Percentiles rank a stretch among this genome's conserved stretches.
Evolutionary conservation across 1,284 basidiomycete species (phyloP).

Genomic region (Leucocoprinus gongylophorus): DNA sequence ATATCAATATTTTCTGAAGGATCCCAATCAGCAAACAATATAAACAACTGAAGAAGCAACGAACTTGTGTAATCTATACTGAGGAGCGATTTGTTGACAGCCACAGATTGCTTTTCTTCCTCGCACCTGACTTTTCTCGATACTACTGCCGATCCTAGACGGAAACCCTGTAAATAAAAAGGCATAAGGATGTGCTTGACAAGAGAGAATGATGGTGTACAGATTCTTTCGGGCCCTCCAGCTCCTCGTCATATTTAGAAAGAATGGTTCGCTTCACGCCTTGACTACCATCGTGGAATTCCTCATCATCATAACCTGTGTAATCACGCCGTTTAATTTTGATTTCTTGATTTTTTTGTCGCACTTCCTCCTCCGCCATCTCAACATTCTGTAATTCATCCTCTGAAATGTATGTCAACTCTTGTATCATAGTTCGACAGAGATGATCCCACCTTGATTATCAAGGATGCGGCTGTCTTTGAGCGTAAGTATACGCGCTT

Average conservation of each 20-base stretch:
- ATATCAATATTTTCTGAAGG: slow-evolving; percentile 76
- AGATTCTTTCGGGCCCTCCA: slow-evolving; percentile 60
- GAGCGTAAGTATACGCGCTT: slow-evolving; percentile 91
- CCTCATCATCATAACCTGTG: slow-evolving; percentile 95
- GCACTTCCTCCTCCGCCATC: slow-evolving; percentile 79
- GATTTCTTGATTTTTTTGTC: slow-evolving; percentile 72
- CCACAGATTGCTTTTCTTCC: slow-evolving; percentile 48
- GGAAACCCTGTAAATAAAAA: slow-evolving; percentile 55
- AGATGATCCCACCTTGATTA: slow-evolving; percentile 64
- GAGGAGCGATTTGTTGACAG: slow-evolving; percentile 75
- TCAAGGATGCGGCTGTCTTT: slow-evolving; percentile 94
- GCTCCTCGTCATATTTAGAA: slow-evolving; percentile 91
- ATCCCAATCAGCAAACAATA: slow-evolving; percentile 7
- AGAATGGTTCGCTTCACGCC: slow-evolving; percentile 85
- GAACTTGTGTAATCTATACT: slow-evolving; percentile 89
- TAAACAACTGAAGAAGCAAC: slow-evolving; percentile 23
- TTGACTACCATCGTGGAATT: slow-evolving; percentile 67
- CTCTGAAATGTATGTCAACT: slow-evolving; percentile 46
- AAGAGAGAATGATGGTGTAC: slow-evolving; percentile 35
- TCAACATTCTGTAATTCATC: slow-evolving; percentile 96
- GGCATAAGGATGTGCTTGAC: slow-evolving; percentile 4
- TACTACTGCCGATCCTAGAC: slow-evolving; percentile 56
- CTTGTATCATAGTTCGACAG: too few species aligned
- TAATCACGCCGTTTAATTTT: slow-evolving; percentile 90
- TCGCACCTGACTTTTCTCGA: slow-evolving; percentile 33